These are phyloP conservation scores for Claviceps africana DNA, from an alignment of 2,329 filamentous ascomycete genomes.

Conservation along the genomic window DNA sequence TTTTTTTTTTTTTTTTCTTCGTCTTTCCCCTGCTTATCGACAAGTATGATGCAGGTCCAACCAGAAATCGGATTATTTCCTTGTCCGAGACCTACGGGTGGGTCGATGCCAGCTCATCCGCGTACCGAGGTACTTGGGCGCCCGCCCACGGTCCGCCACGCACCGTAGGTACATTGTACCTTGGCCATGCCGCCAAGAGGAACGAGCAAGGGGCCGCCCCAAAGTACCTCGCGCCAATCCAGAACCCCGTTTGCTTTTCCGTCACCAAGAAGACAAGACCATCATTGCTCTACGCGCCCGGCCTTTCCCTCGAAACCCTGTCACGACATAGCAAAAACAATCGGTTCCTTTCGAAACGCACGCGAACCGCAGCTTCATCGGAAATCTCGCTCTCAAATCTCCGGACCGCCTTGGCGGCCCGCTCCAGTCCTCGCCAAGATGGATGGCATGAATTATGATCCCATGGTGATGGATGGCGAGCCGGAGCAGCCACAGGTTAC, in stretches of 20 bases:
- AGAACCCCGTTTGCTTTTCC: background rate
- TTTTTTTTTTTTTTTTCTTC: constrained; percentile 14
- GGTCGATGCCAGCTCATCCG: background rate
- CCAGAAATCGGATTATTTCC: constrained; percentile 19
- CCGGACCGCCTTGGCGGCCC: constrained; percentile 2
- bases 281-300: background rate
- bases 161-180: too few species aligned
- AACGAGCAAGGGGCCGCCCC: background rate
- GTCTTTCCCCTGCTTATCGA: constrained; percentile 16
- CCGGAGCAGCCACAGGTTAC: constrained; percentile 42
- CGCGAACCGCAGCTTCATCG: background rate
- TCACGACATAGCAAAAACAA: background rate
- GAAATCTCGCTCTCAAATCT: background rate
- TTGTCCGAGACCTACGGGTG: constrained; percentile 12
- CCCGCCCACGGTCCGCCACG: too few species aligned
- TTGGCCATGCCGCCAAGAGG: background rate
- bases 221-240: background rate
- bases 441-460: constrained; percentile 44
- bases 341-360: background rate
- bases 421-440: constrained; percentile 13
- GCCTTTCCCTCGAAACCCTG: background rate
- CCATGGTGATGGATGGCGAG: constrained; percentile 46
- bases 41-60: constrained; percentile 9
- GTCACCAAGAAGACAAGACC: background rate
- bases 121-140: background rate